Base-by-base conservation (phyloP, 2,329 filamentous ascomycete genomes). In the Cordyceps fumosorosea region DNA sequence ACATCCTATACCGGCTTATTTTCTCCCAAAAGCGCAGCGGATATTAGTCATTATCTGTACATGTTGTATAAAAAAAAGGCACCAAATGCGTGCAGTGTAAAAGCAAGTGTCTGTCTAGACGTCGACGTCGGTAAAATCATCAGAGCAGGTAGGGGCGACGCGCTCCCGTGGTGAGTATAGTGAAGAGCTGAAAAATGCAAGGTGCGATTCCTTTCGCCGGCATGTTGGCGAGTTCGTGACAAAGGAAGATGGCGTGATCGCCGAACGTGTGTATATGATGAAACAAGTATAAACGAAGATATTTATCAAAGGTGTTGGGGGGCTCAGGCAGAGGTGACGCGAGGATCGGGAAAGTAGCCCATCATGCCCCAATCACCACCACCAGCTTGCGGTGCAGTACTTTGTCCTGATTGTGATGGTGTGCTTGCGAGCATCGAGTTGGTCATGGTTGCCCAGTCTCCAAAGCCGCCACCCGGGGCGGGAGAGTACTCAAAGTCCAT, bases 401-500 rank as follows among this genome's bases (percentile, higher is more conserved):
- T 24, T 63, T 66, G 62, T 58, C 66, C 50, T 64, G 64, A 50
- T 69, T 69, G n/a, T 68, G 72, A 53, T 69, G 65, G 16, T 66
- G 69, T 24, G 67, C 60, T 11, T 65, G 66, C 61, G 22, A 75
- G 67, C 22, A 75, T 70, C 24, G 73, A 68, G 24, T 72, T 71
- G 26, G 71, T 66, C 34, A 78, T 71, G 61, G 70, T 74, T 60
- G 76, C 76, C 77, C 77, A 79, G 63, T 77, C 75, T 2, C 77
- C 74, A 51, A 78, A 77, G 11, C 74, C 69, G 11, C 74, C 69
- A 37, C 75, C 70, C 8, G 72, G 69, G 3, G 71, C 69, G 3
- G 76, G 70, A 34, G 76, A 74, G 64, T 75, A 78, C 58, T 79
- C 76, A 66, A 78, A 78, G 51, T 78, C 76, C 75, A 79, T 78